These are phyloP conservation scores for Blepharisma undulans DNA, from an alignment of 169 alveolate genomes.

Conservation along the genomic window DNA sequence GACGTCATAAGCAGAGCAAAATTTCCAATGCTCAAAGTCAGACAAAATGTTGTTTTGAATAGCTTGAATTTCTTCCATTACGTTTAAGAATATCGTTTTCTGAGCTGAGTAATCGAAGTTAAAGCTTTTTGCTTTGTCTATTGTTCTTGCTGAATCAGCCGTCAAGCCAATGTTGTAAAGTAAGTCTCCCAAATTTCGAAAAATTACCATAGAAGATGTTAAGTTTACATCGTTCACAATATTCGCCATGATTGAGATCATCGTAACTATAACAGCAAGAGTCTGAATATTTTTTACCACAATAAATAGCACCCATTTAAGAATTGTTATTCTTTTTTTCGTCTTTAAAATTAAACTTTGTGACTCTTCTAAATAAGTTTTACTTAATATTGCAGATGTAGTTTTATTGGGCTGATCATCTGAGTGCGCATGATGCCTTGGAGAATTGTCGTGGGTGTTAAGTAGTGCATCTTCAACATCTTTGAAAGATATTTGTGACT, in stretches of 20 bases:
- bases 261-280: background rate
- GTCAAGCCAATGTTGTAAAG: background rate
- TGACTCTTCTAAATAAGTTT: background rate
- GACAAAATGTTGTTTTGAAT: background rate
- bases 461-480: background rate
- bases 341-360: background rate
- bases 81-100: background rate
- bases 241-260: background rate
- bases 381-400: background rate
- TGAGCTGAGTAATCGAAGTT: background rate
- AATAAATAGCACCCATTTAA: background rate
- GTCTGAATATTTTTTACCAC: background rate
- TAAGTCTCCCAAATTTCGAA: background rate
- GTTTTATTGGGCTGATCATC: background rate
- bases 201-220: background rate
- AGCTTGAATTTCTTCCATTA: background rate
- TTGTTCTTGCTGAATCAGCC: background rate
- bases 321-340: background rate
- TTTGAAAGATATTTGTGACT: background rate
- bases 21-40: background rate
- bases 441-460: background rate
- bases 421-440: background rate
- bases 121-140: background rate
- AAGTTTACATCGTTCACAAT: background rate
- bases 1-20: background rate